These are phyloP conservation scores for Scytalidium sp. DNA, from an alignment of 2,329 filamentous ascomycete species.

Conservation along the genomic window DNA sequence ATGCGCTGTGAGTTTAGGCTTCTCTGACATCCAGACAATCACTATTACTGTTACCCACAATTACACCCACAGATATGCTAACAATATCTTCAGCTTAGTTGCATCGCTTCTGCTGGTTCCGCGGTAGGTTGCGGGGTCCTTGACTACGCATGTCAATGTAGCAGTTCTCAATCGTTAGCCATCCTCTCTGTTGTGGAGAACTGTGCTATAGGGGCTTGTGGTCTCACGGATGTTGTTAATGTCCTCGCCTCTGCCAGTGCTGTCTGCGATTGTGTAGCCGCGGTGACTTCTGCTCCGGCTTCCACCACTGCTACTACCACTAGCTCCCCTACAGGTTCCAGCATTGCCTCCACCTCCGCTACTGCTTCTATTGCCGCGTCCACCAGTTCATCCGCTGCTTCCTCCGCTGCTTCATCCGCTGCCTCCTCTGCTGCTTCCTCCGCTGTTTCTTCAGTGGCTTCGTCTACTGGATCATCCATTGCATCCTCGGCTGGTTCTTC, in stretches of 20 bases:
- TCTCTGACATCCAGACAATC: background rate
- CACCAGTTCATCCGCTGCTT: too few species aligned
- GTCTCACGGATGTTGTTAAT: background rate
- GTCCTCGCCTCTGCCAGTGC: constrained; percentile 2
- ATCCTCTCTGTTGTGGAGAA: background rate
- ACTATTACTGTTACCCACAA: background rate
- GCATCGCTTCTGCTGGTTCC: constrained; percentile 3
- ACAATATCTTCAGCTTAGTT: background rate
- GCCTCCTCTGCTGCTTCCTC: too few species aligned
- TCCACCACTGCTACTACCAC: background rate
- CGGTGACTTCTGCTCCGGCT: background rate
- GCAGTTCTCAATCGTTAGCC: background rate
- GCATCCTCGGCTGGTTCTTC: too few species aligned
- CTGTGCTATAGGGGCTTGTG: background rate
- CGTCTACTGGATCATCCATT: too few species aligned
- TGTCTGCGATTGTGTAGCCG: background rate
- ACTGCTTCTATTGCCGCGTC: too few species aligned
- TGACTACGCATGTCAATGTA: background rate
- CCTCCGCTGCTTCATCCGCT: too few species aligned
- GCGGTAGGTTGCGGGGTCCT: background rate
- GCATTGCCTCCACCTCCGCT: background rate
- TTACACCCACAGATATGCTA: background rate
- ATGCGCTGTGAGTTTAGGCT: constrained; percentile 1
- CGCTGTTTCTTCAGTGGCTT: too few species aligned
- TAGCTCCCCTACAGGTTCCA: background rate